Percentiles rank a stretch among this genome's conserved stretches.
Evolutionary conservation across 2,329 filamentous ascomycete species (phyloP).

Genomic region (Microsporum ferrugineum): DNA sequence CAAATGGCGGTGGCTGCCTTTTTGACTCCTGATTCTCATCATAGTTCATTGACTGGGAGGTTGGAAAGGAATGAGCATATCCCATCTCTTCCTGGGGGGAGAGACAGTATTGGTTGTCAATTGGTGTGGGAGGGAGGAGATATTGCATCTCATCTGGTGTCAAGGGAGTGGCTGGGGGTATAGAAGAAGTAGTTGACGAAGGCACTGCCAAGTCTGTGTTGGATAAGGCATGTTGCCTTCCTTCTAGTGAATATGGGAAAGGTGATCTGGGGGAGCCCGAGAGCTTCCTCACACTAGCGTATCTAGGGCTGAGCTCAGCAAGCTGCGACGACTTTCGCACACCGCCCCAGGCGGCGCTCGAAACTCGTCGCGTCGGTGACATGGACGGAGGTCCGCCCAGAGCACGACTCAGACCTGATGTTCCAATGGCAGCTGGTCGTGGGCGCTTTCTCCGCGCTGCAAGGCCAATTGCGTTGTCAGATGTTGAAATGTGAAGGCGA

Average conservation of each 20-base stretch:
- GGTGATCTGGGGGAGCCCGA: conserved; percentile 38
- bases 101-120: conserved; percentile 30
- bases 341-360: conserved; percentile 15
- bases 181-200: conserved; percentile 24
- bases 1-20: not conserved
- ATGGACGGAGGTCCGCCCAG: conserved; percentile 27
- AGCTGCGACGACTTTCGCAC: conserved; percentile 36
- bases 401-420: conserved; percentile 14
- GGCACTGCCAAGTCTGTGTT: conserved; percentile 23
- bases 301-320: conserved; percentile 24
- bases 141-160: conserved; percentile 34
- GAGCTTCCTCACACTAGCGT: conserved; percentile 37
- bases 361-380: conserved; percentile 26
- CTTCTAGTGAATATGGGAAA: conserved; percentile 35
- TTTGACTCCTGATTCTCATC: not conserved
- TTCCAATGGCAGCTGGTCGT: conserved; percentile 37
- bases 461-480: conserved; percentile 34
- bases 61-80: conserved; percentile 26
- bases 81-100: conserved; percentile 21
- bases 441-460: conserved; percentile 38
- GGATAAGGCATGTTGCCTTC: conserved; percentile 24
- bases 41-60: conserved; percentile 20
- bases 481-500: conserved; percentile 18
- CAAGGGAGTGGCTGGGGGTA: conserved; percentile 35
- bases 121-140: conserved; percentile 31